Conservation (phyloP, 768 basidiomycete species). For the Pleurotus tuber-regium region DNA sequence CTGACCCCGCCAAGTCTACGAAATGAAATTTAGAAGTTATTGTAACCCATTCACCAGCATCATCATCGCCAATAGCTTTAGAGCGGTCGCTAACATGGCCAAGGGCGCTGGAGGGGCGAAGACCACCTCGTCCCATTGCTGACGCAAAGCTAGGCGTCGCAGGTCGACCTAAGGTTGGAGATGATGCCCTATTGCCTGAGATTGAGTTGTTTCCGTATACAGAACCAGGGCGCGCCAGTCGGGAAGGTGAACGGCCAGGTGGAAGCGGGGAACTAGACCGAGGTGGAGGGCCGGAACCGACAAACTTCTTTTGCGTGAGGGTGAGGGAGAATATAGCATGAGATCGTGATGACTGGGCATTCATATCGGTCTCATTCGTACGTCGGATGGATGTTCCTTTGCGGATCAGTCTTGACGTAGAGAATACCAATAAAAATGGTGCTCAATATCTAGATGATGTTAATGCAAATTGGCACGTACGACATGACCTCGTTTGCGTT, state of each 20-base stretch:
- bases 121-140: slow-evolving; percentile 67
- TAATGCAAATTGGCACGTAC: slow-evolving; percentile 42
- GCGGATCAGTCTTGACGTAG: slow-evolving; percentile 67
- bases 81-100: slow-evolving; percentile 60
- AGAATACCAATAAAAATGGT: slow-evolving; percentile 19
- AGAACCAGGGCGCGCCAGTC: slow-evolving; percentile 82
- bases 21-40: slow-evolving; percentile 97
- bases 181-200: slow-evolving; percentile 52
- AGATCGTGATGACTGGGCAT: slow-evolving; percentile 95
- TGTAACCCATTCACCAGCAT: slow-evolving; percentile 81
- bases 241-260: slow-evolving; percentile 68
- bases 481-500: slow-evolving; percentile 89
- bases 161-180: slow-evolving; percentile 71
- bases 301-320: slow-evolving; percentile 85
- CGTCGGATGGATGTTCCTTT: slow-evolving; percentile 88
- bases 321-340: slow-evolving; percentile 99
- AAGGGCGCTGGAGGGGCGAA: slow-evolving; percentile 80
- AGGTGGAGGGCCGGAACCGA: slow-evolving; percentile 66
- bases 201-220: slow-evolving; percentile 42
- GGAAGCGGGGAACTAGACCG: slow-evolving; percentile 79
- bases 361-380: slow-evolving; percentile 98
- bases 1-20: slow-evolving; percentile 96
- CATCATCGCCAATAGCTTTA: slow-evolving; percentile 47
- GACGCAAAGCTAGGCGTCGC: slow-evolving; percentile 75
- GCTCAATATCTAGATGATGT: not conserved